phyloP scores from a whole-genome alignment of 1,284 basidiomycete species.

The Cryptococcus sp. region DNA sequence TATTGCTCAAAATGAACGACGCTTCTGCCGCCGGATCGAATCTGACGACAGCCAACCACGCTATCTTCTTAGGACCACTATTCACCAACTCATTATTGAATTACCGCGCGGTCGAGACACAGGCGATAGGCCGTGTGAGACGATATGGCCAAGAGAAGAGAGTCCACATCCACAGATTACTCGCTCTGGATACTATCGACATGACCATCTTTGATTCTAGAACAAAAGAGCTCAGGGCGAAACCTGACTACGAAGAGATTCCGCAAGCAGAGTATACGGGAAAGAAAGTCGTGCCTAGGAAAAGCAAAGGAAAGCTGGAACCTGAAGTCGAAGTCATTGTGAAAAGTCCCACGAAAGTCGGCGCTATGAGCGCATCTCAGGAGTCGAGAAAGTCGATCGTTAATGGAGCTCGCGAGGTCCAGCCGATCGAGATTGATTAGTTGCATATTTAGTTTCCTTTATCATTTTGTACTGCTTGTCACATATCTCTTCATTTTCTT shows the following conservation, averaged over 20 bases:
- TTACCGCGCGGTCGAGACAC: constrained; percentile 82
- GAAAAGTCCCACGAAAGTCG: constrained; percentile 14
- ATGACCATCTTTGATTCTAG: constrained; percentile 62
- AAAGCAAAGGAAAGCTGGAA: constrained; percentile 5
- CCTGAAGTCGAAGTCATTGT: constrained; percentile 16
- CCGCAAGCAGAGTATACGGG: constrained; percentile 30
- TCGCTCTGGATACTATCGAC: constrained; percentile 82
- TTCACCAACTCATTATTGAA: constrained; percentile 75
- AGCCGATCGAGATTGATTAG: constrained; percentile 8
- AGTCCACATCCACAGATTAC: constrained; percentile 77
- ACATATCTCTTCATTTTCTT: no score
- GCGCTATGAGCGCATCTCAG: background rate
- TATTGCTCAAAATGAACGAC: constrained; percentile 88
- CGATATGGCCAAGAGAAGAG: constrained; percentile 80
- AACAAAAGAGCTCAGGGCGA: constrained; percentile 27
- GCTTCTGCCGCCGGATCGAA: constrained; percentile 92
- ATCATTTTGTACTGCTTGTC: no score
- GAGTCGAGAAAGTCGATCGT: background rate
- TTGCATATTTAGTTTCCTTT: background rate
- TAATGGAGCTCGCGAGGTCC: background rate
- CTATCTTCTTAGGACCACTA: constrained; percentile 89
- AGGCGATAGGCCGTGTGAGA: constrained; percentile 84
- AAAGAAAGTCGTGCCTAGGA: constrained; percentile 16
- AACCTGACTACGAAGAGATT: constrained; percentile 39
- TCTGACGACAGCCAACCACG: constrained; percentile 89